These are phyloP conservation scores for Clavulina sp. DNA, from an alignment of 768 basidiomycete genomes.

Conservation along the genomic window DNA sequence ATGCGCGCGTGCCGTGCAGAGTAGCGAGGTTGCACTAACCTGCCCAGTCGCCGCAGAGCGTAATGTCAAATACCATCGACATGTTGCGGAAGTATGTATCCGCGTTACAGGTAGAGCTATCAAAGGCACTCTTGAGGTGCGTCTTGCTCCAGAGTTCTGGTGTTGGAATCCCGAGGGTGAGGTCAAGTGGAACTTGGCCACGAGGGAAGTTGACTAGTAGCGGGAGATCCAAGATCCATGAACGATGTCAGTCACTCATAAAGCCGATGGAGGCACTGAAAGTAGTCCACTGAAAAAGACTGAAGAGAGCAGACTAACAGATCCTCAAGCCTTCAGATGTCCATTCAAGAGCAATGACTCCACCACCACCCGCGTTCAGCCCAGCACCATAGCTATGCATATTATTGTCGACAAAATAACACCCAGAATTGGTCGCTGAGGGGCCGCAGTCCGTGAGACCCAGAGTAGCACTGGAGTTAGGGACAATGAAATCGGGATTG, in stretches of 20 bases:
- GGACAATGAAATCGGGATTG: neutral
- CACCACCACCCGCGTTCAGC: constrained; percentile 18
- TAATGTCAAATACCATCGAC: constrained; percentile 9
- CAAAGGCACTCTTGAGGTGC: neutral
- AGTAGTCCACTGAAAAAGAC: too few relatives aligned
- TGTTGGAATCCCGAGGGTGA: constrained; percentile 2
- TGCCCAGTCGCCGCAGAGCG: constrained; percentile 13
- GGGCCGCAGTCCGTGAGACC: neutral
- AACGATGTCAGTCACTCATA: neutral
- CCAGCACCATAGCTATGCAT: neutral
- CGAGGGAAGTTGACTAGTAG: constrained; percentile 12
- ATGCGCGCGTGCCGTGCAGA: too few relatives aligned
- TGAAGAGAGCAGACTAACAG: too few relatives aligned
- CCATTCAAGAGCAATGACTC: constrained; percentile 21
- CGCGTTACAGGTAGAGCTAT: constrained; percentile 3
- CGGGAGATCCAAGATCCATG: neutral
- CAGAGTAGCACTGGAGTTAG: neutral
- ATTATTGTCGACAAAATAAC: constrained; percentile 17
- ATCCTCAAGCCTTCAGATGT: constrained; percentile 11
- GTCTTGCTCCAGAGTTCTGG: constrained; percentile 4
- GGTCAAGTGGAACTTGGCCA: constrained; percentile 6
- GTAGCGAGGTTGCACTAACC: too few relatives aligned
- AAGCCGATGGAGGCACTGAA: neutral
- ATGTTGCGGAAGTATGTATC: constrained; percentile 8
- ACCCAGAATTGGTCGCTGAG: constrained; percentile 14